A percentile compares a stretch with the other conserved stretches of the same genome.
phyloP scores from a whole-genome alignment of 2,329 filamentous ascomycete genomes.

The Penicillium expansum region DNA sequence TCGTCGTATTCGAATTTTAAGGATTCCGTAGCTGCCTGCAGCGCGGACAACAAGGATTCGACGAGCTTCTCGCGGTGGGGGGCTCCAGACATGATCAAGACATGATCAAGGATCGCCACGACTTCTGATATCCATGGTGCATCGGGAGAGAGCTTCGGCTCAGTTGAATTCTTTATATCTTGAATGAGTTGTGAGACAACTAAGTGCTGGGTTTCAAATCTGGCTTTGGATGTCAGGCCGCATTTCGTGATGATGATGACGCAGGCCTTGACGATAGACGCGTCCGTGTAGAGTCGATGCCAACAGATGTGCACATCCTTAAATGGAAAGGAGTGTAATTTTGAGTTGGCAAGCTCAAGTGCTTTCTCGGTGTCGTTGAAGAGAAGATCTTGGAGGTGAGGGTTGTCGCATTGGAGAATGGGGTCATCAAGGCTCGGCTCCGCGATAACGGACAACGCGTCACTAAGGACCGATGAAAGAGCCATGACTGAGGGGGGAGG shows the following conservation, averaged over 20 bases:
- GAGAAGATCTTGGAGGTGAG: conserved; percentile 22
- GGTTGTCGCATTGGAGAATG: conserved; percentile 35
- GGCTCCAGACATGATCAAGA: conserved; percentile 71
- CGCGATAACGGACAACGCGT: conserved; percentile 29
- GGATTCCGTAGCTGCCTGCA: conserved; percentile 26
- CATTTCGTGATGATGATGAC: conserved; percentile 29
- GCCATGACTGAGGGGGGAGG: conserved; percentile 12
- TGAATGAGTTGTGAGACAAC: conserved; percentile 15
- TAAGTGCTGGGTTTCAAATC: neutral
- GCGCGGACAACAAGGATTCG: conserved; percentile 34
- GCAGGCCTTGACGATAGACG: conserved; percentile 50
- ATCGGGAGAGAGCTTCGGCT: conserved; percentile 20
- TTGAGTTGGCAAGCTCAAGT: conserved; percentile 50
- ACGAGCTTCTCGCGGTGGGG: conserved; percentile 52
- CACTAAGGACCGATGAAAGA: conserved; percentile 24
- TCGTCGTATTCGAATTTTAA: conserved; percentile 6
- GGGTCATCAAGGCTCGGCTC: conserved; percentile 33
- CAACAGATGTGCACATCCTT: conserved; percentile 56
- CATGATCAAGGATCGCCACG: conserved; percentile 69
- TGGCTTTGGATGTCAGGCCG: conserved; percentile 10
- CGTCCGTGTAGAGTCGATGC: conserved; percentile 58
- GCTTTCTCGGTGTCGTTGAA: conserved; percentile 41
- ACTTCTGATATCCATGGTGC: conserved; percentile 55
- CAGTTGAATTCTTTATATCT: conserved; percentile 11
- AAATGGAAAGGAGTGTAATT: conserved; percentile 57